Evolutionary conservation across 2,329 filamentous ascomycete species (phyloP).

Genomic region (Stachybotrys chlorohalonatus): DNA sequence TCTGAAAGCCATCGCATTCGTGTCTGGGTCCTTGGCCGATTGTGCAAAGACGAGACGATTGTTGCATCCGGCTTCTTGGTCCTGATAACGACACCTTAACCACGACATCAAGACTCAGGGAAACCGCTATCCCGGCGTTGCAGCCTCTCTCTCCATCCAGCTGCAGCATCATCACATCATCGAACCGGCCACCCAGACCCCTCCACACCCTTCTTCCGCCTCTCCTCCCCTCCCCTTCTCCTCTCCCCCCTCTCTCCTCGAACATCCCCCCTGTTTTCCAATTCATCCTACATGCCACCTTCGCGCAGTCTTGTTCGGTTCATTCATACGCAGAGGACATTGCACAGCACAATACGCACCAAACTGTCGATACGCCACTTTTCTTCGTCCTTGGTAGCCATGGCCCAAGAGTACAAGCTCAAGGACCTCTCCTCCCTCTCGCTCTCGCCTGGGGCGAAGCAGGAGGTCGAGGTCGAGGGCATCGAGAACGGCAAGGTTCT

Average conservation of each 20-base stretch:
- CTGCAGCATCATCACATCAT: neutral
- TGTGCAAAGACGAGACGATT: neutral
- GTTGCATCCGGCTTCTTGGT: neutral
- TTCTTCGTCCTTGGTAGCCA: slow-evolving; percentile 22
- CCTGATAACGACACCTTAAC: too few relatives aligned
- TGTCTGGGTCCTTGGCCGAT: too few relatives aligned
- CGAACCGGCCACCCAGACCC: neutral
- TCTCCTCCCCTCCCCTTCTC: slow-evolving; percentile 5
- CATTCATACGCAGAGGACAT: neutral
- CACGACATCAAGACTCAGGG: too few relatives aligned
- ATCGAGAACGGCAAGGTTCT: slow-evolving; percentile 80
- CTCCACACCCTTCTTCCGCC: slow-evolving; percentile 2
- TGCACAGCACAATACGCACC: neutral
- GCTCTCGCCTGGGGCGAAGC: slow-evolving; percentile 72
- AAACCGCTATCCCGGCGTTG: neutral
- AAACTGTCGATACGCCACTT: slow-evolving; percentile 5
- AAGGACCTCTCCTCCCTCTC: slow-evolving; percentile 69
- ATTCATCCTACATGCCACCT: neutral
- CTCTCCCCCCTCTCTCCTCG: neutral
- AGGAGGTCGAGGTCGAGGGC: slow-evolving; percentile 85
- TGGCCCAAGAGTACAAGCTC: slow-evolving; percentile 57
- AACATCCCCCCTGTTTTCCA: neutral
- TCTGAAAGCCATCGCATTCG: neutral
- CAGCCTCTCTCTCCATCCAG: neutral
- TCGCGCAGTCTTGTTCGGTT: neutral